Conservation (phyloP, 2,329 filamentous ascomycete genomes). For the Fusarium anguioides region DNA sequence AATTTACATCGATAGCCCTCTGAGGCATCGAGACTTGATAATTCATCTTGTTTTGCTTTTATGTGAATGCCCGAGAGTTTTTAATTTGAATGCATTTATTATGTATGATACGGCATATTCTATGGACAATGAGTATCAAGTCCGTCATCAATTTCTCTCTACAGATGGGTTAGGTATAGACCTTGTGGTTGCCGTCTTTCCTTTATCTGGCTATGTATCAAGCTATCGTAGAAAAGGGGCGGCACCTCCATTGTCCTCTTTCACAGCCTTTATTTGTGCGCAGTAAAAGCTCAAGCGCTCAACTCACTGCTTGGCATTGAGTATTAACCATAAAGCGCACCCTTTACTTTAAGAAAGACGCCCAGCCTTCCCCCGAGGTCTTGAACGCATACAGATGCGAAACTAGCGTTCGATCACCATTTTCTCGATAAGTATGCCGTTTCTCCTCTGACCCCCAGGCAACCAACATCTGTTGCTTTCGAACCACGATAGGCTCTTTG, state of each 20-base stretch:
- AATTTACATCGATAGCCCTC: constrained; percentile 29
- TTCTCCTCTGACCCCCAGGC: constrained; percentile 53
- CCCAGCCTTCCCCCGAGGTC: constrained; percentile 24
- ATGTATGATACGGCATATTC: background rate
- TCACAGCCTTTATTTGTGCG: background rate
- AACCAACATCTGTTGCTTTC: constrained; percentile 54
- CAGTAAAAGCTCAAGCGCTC: background rate
- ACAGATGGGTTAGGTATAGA: background rate
- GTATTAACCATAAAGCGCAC: background rate
- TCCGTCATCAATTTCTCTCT: background rate
- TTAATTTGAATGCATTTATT: background rate
- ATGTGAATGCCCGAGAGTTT: background rate
- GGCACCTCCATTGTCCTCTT: too few relatives aligned
- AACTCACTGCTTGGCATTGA: background rate
- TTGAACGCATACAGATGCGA: constrained; percentile 45
- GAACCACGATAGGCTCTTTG: constrained; percentile 50
- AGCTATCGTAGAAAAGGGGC: background rate
- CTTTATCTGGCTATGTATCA: background rate
- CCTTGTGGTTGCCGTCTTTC: background rate
- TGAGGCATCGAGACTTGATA: constrained; percentile 9
- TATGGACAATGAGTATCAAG: background rate
- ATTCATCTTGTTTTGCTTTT: background rate
- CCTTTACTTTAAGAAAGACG: constrained; percentile 22
- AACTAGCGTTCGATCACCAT: constrained; percentile 47
- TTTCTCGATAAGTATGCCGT: constrained; percentile 43